These are phyloP conservation scores for Oidium heveae DNA, from an alignment of 2,329 filamentous ascomycete genomes.

Conservation along the genomic window DNA sequence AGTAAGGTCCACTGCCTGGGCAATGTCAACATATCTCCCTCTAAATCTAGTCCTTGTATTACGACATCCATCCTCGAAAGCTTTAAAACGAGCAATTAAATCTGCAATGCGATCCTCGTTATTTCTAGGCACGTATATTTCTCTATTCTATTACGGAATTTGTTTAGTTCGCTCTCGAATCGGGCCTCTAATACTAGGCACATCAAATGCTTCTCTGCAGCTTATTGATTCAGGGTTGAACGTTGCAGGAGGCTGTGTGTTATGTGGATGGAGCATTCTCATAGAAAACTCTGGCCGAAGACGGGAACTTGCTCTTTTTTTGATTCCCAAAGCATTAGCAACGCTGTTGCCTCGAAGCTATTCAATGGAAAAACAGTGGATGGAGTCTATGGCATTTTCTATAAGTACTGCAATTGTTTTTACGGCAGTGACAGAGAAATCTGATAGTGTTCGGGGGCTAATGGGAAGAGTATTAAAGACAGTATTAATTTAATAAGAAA, in stretches of 20 bases:
- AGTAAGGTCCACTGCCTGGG: slow-evolving; percentile 42
- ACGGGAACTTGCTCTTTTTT: slow-evolving; percentile 58
- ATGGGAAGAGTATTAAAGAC: slow-evolving; percentile 30
- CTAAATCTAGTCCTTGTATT: slow-evolving; percentile 42
- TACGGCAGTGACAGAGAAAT: slow-evolving; percentile 37
- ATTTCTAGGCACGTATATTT: slow-evolving; percentile 55
- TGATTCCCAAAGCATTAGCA: slow-evolving; percentile 52
- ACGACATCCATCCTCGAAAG: slow-evolving; percentile 19
- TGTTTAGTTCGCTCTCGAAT: slow-evolving; percentile 52
- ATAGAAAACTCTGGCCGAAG: slow-evolving; percentile 39
- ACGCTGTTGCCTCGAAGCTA: slow-evolving; percentile 52
- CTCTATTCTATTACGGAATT: slow-evolving; percentile 63
- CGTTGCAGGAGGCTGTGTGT: slow-evolving; percentile 41
- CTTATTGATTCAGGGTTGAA: slow-evolving; percentile 38
- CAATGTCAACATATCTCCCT: slow-evolving; percentile 53
- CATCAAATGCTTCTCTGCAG: slow-evolving; percentile 21
- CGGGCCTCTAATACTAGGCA: slow-evolving; percentile 42
- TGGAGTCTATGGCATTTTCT: slow-evolving; percentile 40
- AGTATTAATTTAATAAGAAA: slow-evolving; percentile 4
- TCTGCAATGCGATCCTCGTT: slow-evolving; percentile 46
- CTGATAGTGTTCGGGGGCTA: slow-evolving; percentile 37
- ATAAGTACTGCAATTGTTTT: slow-evolving; percentile 45
- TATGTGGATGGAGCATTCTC: slow-evolving; percentile 65
- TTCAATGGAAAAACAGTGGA: slow-evolving; percentile 32
- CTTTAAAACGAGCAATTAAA: slow-evolving; percentile 23